Percentiles rank a stretch among this genome's conserved stretches.
These are phyloP conservation scores for Salix exigua DNA, from an alignment of 345 rosid species.

Conservation along the genomic window DNA sequence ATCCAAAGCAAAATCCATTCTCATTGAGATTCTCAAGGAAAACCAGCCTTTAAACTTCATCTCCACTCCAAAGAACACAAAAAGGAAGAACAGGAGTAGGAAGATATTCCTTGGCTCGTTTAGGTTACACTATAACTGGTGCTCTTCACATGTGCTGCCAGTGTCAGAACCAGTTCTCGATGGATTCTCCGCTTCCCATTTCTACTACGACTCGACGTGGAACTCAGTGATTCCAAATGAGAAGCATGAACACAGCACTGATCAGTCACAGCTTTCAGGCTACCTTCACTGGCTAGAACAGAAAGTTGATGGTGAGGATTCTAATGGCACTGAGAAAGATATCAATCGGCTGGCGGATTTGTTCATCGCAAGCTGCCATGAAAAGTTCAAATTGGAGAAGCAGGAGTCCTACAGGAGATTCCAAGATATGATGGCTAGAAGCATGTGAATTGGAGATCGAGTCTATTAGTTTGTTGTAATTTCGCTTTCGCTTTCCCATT, in stretches of 20 bases:
- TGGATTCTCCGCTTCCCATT: slow-evolving; percentile 34
- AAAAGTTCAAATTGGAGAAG: slow-evolving; percentile 88
- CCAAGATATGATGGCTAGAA: slow-evolving; percentile 73
- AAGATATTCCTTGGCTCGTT: slow-evolving; percentile 70
- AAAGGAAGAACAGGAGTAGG: slow-evolving; percentile 37
- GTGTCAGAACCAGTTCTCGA: slow-evolving; percentile 50
- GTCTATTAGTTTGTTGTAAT: background rate
- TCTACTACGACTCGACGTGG: slow-evolving; percentile 54
- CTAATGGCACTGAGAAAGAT: slow-evolving; percentile 32
- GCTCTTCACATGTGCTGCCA: slow-evolving; percentile 68
- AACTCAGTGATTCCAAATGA: slow-evolving; percentile 35
- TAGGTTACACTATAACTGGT: slow-evolving; percentile 86
- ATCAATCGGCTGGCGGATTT: slow-evolving; percentile 75
- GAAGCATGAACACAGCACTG: slow-evolving; percentile 19
- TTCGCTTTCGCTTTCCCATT: slow-evolving; percentile 19
- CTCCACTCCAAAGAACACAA: slow-evolving; percentile 36
- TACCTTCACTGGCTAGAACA: slow-evolving; percentile 72
- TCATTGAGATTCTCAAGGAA: slow-evolving; percentile 44
- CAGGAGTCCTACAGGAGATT: slow-evolving; percentile 91
- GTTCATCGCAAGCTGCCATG: slow-evolving; percentile 81
- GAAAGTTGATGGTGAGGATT: slow-evolving; percentile 13
- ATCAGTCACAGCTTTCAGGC: slow-evolving; percentile 45
- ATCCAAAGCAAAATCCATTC: slow-evolving; percentile 49
- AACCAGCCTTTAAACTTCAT: slow-evolving; percentile 37
- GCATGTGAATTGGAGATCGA: slow-evolving; percentile 32